These are phyloP conservation scores for Cornus florida DNA, from an alignment of 148 eudicot species.

Conservation along the genomic window DNA sequence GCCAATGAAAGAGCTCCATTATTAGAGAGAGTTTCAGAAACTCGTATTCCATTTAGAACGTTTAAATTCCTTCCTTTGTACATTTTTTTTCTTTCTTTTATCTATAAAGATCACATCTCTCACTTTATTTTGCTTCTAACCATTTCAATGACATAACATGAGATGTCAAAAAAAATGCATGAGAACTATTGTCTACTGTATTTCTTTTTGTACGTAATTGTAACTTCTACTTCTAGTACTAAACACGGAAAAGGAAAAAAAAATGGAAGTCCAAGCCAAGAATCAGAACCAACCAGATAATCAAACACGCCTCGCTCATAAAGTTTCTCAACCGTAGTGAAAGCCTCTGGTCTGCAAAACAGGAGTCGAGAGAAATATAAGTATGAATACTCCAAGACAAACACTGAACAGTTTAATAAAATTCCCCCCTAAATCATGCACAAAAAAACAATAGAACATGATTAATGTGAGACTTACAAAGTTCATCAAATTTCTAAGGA, in stretches of 20 bases:
- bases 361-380: not conserved
- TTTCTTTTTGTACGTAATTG: not conserved
- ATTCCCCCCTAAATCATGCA: not conserved
- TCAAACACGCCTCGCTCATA: slow-evolving; percentile 81
- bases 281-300: slow-evolving; percentile 64
- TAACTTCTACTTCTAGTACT: too few species aligned
- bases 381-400: not conserved
- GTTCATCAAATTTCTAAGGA: not conserved
- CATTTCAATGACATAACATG: too few species aligned
- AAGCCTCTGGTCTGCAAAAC: slow-evolving; percentile 57
- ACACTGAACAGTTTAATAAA: not conserved
- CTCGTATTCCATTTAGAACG: too few species aligned
- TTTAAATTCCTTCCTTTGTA: too few species aligned
- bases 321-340: slow-evolving; percentile 57
- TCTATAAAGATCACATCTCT: too few species aligned
- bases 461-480: too few species aligned
- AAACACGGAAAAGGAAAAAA: not conserved
- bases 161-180: too few species aligned
- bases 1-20: too few species aligned
- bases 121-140: too few species aligned
- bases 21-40: too few species aligned
- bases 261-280: not conserved
- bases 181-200: too few species aligned
- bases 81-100: too few species aligned
- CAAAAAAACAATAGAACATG: not conserved